Evolutionary conservation across 2,329 filamentous ascomycete genomes (phyloP).

Genomic region (Neoascochyta sp.): DNA sequence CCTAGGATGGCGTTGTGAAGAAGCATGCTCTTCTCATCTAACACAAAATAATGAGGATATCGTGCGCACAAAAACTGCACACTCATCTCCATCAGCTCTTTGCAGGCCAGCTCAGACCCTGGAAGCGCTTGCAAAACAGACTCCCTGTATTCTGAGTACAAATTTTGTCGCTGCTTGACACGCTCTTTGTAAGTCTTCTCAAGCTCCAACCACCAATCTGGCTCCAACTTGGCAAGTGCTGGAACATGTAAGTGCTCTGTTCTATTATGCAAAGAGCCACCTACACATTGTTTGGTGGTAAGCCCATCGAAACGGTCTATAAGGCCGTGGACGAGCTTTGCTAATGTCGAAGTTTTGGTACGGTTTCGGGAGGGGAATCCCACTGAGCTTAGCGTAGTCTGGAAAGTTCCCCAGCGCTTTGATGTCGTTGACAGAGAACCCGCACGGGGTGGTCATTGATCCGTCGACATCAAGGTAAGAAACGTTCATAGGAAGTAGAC

Average conservation of each 20-base stretch:
- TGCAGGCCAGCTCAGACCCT: constrained; percentile 73
- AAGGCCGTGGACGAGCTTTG: constrained; percentile 68
- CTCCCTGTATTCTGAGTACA: constrained; percentile 62
- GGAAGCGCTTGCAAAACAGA: constrained; percentile 65
- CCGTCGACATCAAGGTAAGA: constrained; percentile 27
- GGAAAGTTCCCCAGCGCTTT: constrained; percentile 71
- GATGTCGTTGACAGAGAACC: constrained; percentile 68
- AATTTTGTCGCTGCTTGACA: constrained; percentile 63
- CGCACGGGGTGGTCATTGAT: constrained; percentile 58
- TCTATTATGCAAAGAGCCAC: constrained; percentile 22
- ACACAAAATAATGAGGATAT: constrained; percentile 71
- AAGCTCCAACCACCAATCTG: constrained; percentile 86
- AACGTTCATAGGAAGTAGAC: constrained; percentile 22
- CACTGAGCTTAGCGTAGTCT: constrained; percentile 71
- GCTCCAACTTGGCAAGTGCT: constrained; percentile 75
- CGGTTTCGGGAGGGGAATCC: constrained; percentile 65
- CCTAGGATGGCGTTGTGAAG: constrained; percentile 68
- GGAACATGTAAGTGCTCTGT: constrained; percentile 2
- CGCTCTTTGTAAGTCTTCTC: constrained; percentile 67
- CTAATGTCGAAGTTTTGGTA: constrained; percentile 64
- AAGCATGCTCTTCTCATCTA: constrained; percentile 52
- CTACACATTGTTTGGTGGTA: constrained; percentile 92
- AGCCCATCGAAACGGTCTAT: constrained; percentile 75
- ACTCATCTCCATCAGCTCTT: constrained; percentile 84
- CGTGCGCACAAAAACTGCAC: constrained; percentile 74